phyloP scores from a whole-genome alignment of 192 early-diverging fungal species.

The Umbelopsis isabellina region DNA sequence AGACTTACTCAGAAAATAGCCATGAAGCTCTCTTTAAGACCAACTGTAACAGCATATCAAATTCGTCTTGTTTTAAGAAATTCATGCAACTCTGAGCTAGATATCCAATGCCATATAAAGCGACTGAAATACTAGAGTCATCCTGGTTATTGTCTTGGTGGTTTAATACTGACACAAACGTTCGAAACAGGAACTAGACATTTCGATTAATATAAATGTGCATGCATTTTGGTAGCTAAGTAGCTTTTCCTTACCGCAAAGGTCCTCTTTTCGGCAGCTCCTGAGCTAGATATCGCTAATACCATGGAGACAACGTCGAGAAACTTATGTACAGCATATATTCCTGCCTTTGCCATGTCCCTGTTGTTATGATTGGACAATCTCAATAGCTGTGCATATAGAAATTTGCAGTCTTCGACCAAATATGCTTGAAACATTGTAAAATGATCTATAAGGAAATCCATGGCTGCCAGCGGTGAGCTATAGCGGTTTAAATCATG shows the following conservation, averaged over 20 bases:
- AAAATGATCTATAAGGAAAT: constrained; percentile 42
- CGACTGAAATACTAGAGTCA: constrained; percentile 59
- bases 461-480: constrained; percentile 43
- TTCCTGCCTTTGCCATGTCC: constrained; percentile 32
- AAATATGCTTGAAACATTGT: constrained; percentile 37
- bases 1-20: constrained; percentile 57
- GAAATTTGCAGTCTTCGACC: constrained; percentile 34
- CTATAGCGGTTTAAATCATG: constrained; percentile 44
- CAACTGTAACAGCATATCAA: constrained; percentile 46
- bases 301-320: neutral
- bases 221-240: neutral
- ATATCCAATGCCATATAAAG: constrained; percentile 72
- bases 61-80: constrained; percentile 46
- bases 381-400: constrained; percentile 31
- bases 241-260: neutral
- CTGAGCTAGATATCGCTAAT: constrained; percentile 10
- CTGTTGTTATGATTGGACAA: constrained; percentile 43
- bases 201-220: neutral
- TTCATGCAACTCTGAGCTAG: constrained; percentile 62
- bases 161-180: constrained; percentile 48
- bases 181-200: constrained; percentile 55
- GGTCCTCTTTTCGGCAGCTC: neutral
- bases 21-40: constrained; percentile 55
- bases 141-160: constrained; percentile 30
- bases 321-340: constrained; percentile 19